phyloP scores from a whole-genome alignment of 2,329 filamentous ascomycete species.

The Phoma herbarum region DNA sequence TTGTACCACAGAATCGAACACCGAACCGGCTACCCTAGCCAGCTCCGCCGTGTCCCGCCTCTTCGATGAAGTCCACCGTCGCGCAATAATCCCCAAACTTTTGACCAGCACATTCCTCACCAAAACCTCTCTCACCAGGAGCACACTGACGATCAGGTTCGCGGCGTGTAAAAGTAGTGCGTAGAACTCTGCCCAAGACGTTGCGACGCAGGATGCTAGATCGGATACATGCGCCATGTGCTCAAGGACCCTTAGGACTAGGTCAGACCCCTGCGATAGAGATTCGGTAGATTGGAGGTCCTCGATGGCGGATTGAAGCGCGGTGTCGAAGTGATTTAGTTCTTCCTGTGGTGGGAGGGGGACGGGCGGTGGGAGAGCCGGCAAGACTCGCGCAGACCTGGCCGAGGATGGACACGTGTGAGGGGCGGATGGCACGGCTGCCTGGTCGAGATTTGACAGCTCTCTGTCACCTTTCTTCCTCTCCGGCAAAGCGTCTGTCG shows the following conservation, averaged over 20 bases:
- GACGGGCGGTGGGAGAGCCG: neutral
- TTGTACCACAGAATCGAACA: slow-evolving; percentile 13
- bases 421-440: neutral
- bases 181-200: slow-evolving; percentile 60
- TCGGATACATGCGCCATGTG: slow-evolving; percentile 60
- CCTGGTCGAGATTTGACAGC: neutral
- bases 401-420: neutral
- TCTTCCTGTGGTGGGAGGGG: slow-evolving; percentile 15
- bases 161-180: slow-evolving; percentile 68
- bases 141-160: slow-evolving; percentile 62
- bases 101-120: slow-evolving; percentile 62
- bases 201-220: slow-evolving; percentile 25
- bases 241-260: slow-evolving; percentile 64
- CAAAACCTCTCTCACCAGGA: slow-evolving; percentile 66
- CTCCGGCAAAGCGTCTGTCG: neutral
- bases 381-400: neutral
- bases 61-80: slow-evolving; percentile 17
- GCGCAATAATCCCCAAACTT: slow-evolving; percentile 48
- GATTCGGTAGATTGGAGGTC: slow-evolving; percentile 40
- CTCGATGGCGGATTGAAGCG: slow-evolving; percentile 15
- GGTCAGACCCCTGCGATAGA: slow-evolving; percentile 49
- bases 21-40: neutral
- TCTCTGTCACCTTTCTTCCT: neutral
- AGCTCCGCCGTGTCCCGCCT: slow-evolving; percentile 5
- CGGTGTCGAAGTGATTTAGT: slow-evolving; percentile 14